Conservation (phyloP, 495 filamentous ascomycete species). For the Haplographium delicatum region DNA sequence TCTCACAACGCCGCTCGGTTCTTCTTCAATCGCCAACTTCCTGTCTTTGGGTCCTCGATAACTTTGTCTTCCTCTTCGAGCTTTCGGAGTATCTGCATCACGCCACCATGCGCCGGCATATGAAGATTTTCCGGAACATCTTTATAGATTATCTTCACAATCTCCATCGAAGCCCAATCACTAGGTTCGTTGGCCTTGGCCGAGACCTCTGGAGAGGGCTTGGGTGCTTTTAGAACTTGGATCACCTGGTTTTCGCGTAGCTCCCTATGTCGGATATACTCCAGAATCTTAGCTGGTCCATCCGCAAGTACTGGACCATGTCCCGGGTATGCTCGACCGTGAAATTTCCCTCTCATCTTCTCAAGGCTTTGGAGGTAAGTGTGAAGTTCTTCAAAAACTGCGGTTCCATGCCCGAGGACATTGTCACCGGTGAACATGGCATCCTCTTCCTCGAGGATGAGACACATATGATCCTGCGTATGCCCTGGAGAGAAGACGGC, state of each 20-base stretch:
- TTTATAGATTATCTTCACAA: conserved; percentile 81
- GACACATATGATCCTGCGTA: conserved; percentile 76
- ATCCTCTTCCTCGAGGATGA: conserved; percentile 68
- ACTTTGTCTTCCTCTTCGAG: conserved; percentile 62
- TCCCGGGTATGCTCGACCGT: conserved; percentile 76
- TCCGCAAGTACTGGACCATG: conserved; percentile 75
- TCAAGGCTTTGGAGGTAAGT: conserved; percentile 69
- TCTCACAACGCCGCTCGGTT: conserved; percentile 40
- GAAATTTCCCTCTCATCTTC: conserved; percentile 60
- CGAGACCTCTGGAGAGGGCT: conserved; percentile 23
- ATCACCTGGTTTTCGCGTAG: conserved; percentile 79
- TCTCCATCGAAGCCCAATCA: conserved; percentile 65
- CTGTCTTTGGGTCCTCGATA: conserved; percentile 38
- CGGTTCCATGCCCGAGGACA: conserved; percentile 88
- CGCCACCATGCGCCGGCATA: conserved; percentile 62
- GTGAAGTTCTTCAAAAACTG: conserved; percentile 80
- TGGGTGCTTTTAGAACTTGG: conserved; percentile 49
- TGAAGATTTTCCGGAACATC: conserved; percentile 73
- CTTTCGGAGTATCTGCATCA: conserved; percentile 65
- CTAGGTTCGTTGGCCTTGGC: conserved; percentile 18
- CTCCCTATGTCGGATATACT: conserved; percentile 79
- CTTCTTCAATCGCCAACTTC: conserved; percentile 50
- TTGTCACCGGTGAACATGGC: conserved; percentile 94
- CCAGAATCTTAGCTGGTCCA: conserved; percentile 56
- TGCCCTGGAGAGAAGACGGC: conserved; percentile 83